Evolutionary conservation across 208 protist species (phyloP).

Genomic region (Crithidia thermophila): DNA sequence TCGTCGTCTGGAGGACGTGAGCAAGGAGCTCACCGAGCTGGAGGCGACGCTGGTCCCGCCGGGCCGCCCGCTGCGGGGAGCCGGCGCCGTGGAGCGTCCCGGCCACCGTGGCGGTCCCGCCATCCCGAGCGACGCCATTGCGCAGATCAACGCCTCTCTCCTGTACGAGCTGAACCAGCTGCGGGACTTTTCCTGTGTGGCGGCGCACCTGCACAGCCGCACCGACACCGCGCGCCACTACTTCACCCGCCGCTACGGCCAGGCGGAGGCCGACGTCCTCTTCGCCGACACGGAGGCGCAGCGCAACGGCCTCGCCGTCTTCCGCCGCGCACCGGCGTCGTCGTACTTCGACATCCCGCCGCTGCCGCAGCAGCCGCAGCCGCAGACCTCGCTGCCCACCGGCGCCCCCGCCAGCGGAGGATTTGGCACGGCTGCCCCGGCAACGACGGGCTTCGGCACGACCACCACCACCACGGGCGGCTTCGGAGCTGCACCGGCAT

Average conservation of each 20-base stretch:
- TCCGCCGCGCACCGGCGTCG: slow-evolving; percentile 23
- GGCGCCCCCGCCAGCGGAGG: too few species aligned
- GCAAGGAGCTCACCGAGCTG: slow-evolving; percentile 40
- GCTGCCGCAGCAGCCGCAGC: slow-evolving; percentile 15
- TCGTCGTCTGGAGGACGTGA: slow-evolving; percentile 47
- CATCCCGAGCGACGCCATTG: slow-evolving; percentile 38
- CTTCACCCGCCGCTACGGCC: slow-evolving; percentile 71
- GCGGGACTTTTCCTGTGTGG: slow-evolving; percentile 54
- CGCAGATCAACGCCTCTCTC: slow-evolving; percentile 69
- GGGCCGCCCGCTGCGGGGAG: slow-evolving; percentile 13
- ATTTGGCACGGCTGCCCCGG: too few species aligned
- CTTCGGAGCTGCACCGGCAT: too few species aligned
- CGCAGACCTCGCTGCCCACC: background rate
- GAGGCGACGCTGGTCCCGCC: slow-evolving; percentile 55
- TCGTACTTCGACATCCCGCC: slow-evolving; percentile 38
- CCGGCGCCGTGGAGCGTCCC: slow-evolving; percentile 1
- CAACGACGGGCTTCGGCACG: too few species aligned
- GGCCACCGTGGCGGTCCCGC: slow-evolving; percentile 15
- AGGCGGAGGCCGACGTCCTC: slow-evolving; percentile 68
- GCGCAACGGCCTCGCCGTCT: slow-evolving; percentile 28
- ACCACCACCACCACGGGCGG: too few species aligned
- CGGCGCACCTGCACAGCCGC: slow-evolving; percentile 58
- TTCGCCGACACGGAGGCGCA: slow-evolving; percentile 45
- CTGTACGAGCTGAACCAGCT: slow-evolving; percentile 68
- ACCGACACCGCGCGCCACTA: slow-evolving; percentile 51